Evolutionary conservation across 2,329 filamentous ascomycete genomes (phyloP), one percentile per base, ranked within the genome.

Genomic region (Tolypocladium cylindrosporum): DNA sequence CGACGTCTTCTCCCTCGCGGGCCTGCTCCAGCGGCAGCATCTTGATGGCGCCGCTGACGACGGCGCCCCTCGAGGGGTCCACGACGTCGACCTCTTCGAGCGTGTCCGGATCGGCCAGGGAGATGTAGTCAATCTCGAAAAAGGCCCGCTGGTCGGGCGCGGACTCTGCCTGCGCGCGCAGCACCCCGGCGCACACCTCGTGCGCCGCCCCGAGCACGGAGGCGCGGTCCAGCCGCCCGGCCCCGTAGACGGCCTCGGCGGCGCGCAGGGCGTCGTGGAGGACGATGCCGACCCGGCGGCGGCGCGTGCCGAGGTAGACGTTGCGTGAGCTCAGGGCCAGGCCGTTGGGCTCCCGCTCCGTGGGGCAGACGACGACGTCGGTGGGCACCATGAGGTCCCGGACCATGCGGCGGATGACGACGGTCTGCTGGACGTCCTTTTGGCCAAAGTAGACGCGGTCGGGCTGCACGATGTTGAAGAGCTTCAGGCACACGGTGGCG

Each of bases 391-490:
- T 85, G 63, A 99, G 92, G 72, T 99, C 94, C 63, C 85, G 81
- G 39, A 97, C 89, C 83, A 99, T 86, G 51, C 89, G 85, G 67
- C 84, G 86, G 67, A 99, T 89, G 13, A 99, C 83, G 21, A 96
- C 89, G 0, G 91, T 96, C 75, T 99, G 94, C 77, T 99, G 94
- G 24, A 97, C 85, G 71, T 99, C 94, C 75, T 99, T 99, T 73
- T 97, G 94, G 4, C 94, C 94, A 76, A 99, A 97, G 75, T 96
- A 92, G 24, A 89, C 88, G 5, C 81, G 78, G 59, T 91, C 86
- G 0, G 89, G 86, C 66, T 76, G 75, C 21, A 77, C 73, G 24
- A 75, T 71, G 62, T 76, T 77, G 69, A 77, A 77, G 31, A 77
- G 72, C 71, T 94, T 99, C 83, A 93, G 94, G 76, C 92, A 97